phyloP scores from a whole-genome alignment of 1,284 basidiomycete species.

The Ustanciosporium gigantosporum region DNA sequence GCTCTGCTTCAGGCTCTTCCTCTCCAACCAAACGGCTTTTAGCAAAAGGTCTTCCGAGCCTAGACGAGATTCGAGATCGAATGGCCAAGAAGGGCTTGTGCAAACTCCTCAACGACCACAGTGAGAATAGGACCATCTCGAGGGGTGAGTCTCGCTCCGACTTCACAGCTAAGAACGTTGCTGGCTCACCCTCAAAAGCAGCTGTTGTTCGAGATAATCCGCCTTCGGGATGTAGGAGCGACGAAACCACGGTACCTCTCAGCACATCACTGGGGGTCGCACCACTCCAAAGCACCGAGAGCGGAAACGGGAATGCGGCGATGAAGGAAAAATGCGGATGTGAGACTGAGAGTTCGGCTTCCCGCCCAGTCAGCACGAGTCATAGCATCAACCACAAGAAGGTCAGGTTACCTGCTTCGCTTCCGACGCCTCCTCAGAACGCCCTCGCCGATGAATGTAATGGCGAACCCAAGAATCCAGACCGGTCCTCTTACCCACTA shows the following conservation, averaged over 20 bases:
- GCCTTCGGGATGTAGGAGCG: no score
- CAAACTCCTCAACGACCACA: neutral
- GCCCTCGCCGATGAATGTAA: no score
- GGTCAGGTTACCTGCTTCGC: conserved; percentile 1
- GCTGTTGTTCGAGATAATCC: no score
- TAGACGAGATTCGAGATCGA: conserved; percentile 54
- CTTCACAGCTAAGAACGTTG: no score
- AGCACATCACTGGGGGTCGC: neutral
- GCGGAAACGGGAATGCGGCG: neutral
- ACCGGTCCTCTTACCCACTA: conserved; percentile 75
- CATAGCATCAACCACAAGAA: neutral
- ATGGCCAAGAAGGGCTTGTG: conserved; percentile 39
- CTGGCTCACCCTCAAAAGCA: conserved; percentile 1
- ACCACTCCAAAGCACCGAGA: neutral
- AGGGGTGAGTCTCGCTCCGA: no score
- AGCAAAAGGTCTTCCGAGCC: conserved; percentile 44
- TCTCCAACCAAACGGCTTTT: conserved; percentile 22
- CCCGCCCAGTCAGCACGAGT: no score
- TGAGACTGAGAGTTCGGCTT: no score
- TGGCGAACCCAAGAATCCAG: no score
- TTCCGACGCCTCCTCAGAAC: conserved; percentile 9
- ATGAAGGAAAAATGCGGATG: no score
- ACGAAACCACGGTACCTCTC: neutral
- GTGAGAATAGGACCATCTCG: conserved; percentile 1
- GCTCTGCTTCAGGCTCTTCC: conserved; percentile 7